Evolutionary conservation across 208 protist genomes (phyloP).

Genomic region (Trypanosoma avium): DNA sequence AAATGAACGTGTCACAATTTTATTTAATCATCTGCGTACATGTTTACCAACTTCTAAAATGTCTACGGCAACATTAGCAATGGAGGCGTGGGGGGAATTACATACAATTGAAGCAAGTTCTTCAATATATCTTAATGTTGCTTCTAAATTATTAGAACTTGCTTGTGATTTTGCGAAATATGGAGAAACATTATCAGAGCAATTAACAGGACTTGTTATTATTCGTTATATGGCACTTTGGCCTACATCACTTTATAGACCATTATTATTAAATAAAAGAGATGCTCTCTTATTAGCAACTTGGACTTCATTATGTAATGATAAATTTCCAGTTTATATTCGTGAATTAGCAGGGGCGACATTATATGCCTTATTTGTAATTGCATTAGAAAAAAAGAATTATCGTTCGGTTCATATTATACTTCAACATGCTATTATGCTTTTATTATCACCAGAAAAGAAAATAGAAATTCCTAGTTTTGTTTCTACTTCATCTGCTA

Average conservation of each 20-base stretch:
- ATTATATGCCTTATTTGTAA: slow-evolving; percentile 53
- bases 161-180: slow-evolving; percentile 47
- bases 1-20: slow-evolving; percentile 56
- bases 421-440: slow-evolving; percentile 47
- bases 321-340: slow-evolving; percentile 24
- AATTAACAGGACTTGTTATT: slow-evolving; percentile 56
- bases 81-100: slow-evolving; percentile 68
- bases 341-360: slow-evolving; percentile 59
- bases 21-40: slow-evolving; percentile 62
- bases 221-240: slow-evolving; percentile 56
- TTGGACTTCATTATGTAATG: slow-evolving; percentile 40
- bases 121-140: slow-evolving; percentile 49
- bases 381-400: slow-evolving; percentile 43
- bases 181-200: slow-evolving; percentile 44
- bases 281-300: slow-evolving; percentile 51
- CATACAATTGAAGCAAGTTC: slow-evolving; percentile 48
- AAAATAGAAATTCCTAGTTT: slow-evolving; percentile 1
- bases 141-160: slow-evolving; percentile 47
- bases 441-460: slow-evolving; percentile 3
- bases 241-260: slow-evolving; percentile 40
- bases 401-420: slow-evolving; percentile 48
- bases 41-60: slow-evolving; percentile 53
- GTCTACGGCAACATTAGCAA: slow-evolving; percentile 58
- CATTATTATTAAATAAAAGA: slow-evolving; percentile 40
- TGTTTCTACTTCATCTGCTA: neutral